Percentiles rank a stretch among this genome's conserved stretches.
Conservation (phyloP, 2,329 filamentous ascomycete genomes). For the Lasiodiplodia gonubiensis region DNA sequence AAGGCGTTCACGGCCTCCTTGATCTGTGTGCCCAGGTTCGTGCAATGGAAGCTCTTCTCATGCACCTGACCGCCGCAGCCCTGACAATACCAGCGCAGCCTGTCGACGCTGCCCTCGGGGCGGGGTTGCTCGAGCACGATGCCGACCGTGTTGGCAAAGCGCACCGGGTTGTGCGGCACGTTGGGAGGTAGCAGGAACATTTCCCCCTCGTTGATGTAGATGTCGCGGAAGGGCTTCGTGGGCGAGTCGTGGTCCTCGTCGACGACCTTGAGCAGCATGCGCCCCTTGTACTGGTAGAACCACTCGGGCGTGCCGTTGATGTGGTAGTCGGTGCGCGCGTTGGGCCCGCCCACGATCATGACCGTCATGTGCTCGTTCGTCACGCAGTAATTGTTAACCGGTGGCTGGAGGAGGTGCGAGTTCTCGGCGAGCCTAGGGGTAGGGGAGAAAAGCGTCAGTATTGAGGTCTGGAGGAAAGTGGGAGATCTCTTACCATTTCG, state of each 20-base stretch:
- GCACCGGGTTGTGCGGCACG: slow-evolving; percentile 94
- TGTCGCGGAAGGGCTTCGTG: slow-evolving; percentile 68
- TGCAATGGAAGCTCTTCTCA: slow-evolving; percentile 86
- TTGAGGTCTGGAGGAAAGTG: neutral
- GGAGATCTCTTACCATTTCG: slow-evolving; percentile 45
- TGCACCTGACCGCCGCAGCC: slow-evolving; percentile 75
- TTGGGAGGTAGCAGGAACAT: slow-evolving; percentile 93
- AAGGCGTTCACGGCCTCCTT: slow-evolving; percentile 89
- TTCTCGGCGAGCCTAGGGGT: slow-evolving; percentile 81
- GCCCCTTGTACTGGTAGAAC: slow-evolving; percentile 96
- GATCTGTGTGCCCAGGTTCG: slow-evolving; percentile 90
- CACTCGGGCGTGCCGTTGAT: slow-evolving; percentile 96
- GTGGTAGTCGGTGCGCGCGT: slow-evolving; percentile 96
- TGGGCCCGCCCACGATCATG: slow-evolving; percentile 96
- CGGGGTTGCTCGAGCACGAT: slow-evolving; percentile 88
- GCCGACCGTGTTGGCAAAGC: slow-evolving; percentile 92
- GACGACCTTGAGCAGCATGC: slow-evolving; percentile 92
- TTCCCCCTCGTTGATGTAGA: slow-evolving; percentile 89
- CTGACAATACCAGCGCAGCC: slow-evolving; percentile 89
- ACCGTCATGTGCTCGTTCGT: slow-evolving; percentile 84
- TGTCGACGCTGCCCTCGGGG: slow-evolving; percentile 72
- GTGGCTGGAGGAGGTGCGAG: slow-evolving; percentile 88
- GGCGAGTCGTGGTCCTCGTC: slow-evolving; percentile 60
- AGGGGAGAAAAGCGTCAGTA: neutral
- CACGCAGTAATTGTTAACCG: slow-evolving; percentile 97